A percentile compares a stretch with the other conserved stretches of the same genome.
Evolutionary conservation across 345 rosid genomes (phyloP).

Genomic region (Euphorbia pulcherrima): DNA sequence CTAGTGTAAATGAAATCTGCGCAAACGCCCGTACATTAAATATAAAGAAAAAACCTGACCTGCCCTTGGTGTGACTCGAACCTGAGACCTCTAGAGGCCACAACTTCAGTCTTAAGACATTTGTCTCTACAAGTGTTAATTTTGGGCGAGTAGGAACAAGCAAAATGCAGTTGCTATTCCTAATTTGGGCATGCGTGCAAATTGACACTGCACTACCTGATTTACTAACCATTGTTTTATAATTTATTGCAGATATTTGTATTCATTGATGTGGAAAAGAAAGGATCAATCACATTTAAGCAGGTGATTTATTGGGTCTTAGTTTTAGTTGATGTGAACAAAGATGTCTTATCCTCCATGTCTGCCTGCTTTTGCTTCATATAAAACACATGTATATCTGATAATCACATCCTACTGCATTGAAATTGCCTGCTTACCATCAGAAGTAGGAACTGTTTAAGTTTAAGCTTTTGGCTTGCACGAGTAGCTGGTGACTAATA

Average conservation of each 20-base stretch:
- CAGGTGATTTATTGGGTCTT: conserved; percentile 46
- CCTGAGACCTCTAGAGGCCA: no score
- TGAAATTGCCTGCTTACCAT: no score
- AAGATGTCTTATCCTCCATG: background rate
- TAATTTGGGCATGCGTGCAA: background rate
- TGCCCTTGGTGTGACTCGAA: no score
- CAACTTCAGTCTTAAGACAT: no score
- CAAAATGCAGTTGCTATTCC: background rate
- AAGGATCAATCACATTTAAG: conserved; percentile 74
- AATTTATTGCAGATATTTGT: conserved; percentile 69
- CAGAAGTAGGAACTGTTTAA: background rate
- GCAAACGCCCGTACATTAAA: no score
- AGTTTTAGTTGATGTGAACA: conserved; percentile 6
- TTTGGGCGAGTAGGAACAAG: background rate
- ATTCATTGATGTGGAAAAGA: conserved; percentile 75
- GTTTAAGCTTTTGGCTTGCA: no score
- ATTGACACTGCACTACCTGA: background rate
- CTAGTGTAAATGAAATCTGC: no score
- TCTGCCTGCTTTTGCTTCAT: conserved; percentile 2
- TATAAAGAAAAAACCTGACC: no score
- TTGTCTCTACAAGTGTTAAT: no score
- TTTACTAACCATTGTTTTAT: background rate
- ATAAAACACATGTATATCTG: background rate
- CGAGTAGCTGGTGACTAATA: background rate
- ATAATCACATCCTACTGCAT: background rate